These are phyloP conservation scores for Aquilaria yunnanensis DNA, from an alignment of 345 rosid species.

Conservation along the genomic window DNA sequence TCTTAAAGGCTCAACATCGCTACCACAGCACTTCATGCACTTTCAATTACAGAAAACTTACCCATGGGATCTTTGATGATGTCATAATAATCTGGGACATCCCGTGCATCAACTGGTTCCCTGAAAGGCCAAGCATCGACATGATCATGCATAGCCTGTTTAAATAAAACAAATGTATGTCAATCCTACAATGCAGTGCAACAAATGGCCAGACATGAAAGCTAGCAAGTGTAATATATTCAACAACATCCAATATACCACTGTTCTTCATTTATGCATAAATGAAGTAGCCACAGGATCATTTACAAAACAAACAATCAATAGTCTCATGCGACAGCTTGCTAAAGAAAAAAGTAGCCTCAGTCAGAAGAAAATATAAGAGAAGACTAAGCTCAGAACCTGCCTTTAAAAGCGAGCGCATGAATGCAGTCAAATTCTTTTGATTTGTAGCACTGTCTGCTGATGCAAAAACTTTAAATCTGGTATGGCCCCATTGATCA, in stretches of 20 bases:
- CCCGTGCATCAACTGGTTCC: conserved; percentile 93
- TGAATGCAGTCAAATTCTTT: conserved; percentile 67
- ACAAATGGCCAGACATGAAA: too few species aligned
- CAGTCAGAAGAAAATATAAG: too few species aligned
- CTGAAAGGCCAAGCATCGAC: conserved; percentile 98
- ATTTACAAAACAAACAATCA: not conserved
- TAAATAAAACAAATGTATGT: conserved; percentile 2
- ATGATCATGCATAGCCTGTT: conserved; percentile 90
- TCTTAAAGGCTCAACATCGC: too few species aligned
- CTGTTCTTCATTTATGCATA: too few species aligned
- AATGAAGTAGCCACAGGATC: too few species aligned
- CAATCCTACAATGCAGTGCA: too few species aligned
- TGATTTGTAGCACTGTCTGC: conserved; percentile 54
- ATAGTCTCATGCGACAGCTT: conserved; percentile 1
- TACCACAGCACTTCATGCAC: too few species aligned
- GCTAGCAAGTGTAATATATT: too few species aligned
- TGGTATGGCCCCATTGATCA: conserved; percentile 92
- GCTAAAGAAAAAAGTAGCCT: too few species aligned
- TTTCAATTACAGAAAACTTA: conserved; percentile 24
- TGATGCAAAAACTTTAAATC: conserved; percentile 56
- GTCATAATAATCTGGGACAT: conserved; percentile 97
- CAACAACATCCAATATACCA: too few species aligned
- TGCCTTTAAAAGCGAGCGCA: conserved; percentile 94
- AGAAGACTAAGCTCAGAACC: conserved; percentile 13
- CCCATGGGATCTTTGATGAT: conserved; percentile 99